These are phyloP conservation scores for Eruca vesicaria DNA, from an alignment of 441 rosid species.

Conservation along the genomic window DNA sequence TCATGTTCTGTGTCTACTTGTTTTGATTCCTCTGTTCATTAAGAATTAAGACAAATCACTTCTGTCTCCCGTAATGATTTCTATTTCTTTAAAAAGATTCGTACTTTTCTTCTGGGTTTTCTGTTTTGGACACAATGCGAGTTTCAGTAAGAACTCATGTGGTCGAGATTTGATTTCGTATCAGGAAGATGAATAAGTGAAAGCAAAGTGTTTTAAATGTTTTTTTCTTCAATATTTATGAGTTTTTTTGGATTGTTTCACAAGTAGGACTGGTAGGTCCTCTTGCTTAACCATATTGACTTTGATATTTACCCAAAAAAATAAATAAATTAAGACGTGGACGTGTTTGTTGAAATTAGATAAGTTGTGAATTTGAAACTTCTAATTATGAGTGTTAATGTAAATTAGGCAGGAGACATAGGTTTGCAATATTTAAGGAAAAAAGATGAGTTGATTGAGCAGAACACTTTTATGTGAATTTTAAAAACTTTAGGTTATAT, in stretches of 20 bases:
- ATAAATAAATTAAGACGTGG: conserved; percentile 7
- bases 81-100: background rate
- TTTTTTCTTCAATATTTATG: conserved; percentile 8
- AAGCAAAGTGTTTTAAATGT: conserved; percentile 4
- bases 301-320: conserved; percentile 7
- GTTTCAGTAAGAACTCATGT: conserved; percentile 11
- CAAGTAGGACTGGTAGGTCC: conserved; percentile 34
- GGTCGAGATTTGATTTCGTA: conserved; percentile 20
- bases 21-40: background rate
- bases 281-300: conserved; percentile 22
- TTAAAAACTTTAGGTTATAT: too few relatives aligned
- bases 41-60: background rate
- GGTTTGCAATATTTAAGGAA: background rate
- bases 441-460: background rate
- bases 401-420: background rate
- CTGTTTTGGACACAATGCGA: conserved; percentile 18
- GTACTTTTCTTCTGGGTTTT: conserved; percentile 18
- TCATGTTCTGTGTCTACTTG: background rate
- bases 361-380: conserved; percentile 18
- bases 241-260: conserved; percentile 25
- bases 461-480: background rate
- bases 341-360: conserved; percentile 31
- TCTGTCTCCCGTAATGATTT: conserved; percentile 4
- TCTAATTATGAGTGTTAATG: conserved; percentile 12
- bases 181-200: conserved; percentile 17